These are phyloP conservation scores for Daldinia concentrica DNA, from an alignment of 495 filamentous ascomycete genomes.

Conservation along the genomic window DNA sequence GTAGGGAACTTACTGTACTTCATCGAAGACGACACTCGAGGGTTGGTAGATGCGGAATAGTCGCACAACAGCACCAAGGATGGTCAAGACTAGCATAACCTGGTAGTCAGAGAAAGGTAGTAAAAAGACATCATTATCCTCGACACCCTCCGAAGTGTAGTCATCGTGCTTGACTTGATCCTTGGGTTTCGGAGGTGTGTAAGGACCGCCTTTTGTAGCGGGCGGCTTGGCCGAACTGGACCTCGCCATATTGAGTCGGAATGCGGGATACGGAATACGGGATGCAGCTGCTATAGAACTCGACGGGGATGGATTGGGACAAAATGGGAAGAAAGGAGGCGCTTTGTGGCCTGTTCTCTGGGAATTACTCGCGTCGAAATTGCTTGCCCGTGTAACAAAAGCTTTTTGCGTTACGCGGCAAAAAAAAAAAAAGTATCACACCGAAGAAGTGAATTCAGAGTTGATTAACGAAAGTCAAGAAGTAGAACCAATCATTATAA, in stretches of 20 bases:
- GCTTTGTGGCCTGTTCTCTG: conserved; percentile 35
- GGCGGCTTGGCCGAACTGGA: conserved; percentile 53
- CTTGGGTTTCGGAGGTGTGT: conserved; percentile 44
- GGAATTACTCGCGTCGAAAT: conserved; percentile 8
- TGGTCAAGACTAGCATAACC: conserved; percentile 73
- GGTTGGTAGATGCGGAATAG: conserved; percentile 97
- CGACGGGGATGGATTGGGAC: conserved; percentile 3
- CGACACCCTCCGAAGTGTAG: conserved; percentile 72
- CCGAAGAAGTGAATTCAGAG: conserved; percentile 28
- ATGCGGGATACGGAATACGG: background rate
- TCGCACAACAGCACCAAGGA: conserved; percentile 80
- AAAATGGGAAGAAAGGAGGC: conserved; percentile 26
- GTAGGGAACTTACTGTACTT: conserved; percentile 80
- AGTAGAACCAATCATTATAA: conserved; percentile 55
- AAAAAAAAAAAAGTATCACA: conserved; percentile 27
- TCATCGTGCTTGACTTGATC: conserved; percentile 52
- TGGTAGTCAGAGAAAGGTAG: conserved; percentile 85
- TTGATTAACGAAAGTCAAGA: conserved; percentile 60
- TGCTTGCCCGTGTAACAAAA: conserved; percentile 11
- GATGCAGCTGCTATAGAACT: conserved; percentile 7
- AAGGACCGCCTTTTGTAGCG: conserved; percentile 42
- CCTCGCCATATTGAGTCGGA: conserved; percentile 52
- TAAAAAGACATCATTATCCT: conserved; percentile 75
- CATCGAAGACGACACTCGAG: conserved; percentile 96
- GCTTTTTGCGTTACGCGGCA: conserved; percentile 27